Base-by-base conservation (phyloP, 2,329 filamentous ascomycete species). In the Magnaporthiopsis rhizophila region DNA sequence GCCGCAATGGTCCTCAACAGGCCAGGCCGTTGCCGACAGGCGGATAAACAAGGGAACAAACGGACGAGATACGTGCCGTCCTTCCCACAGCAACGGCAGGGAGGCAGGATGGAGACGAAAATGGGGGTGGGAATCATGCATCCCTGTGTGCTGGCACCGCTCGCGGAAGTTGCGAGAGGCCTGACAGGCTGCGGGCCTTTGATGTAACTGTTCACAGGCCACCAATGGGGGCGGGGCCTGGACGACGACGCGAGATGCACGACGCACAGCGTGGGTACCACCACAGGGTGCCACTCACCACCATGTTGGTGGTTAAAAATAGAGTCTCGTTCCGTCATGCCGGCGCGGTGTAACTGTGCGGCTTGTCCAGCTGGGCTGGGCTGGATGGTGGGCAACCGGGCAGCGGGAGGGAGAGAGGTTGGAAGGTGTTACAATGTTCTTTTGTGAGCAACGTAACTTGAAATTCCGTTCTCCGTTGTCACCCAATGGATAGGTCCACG, bases 301-400 rank as follows among this genome's bases (percentile, higher is more conserved):
- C 38, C 38, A 50, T 18, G 15, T 18, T 50, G 15, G 38, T 18
- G 38, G 38, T 50, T 50, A 30, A 57, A 62, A 62, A 34, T 34
- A 56, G 61, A 62, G 30, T 50, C 38, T 7, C 45, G 30, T 57
- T 62, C 63, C 56, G 45, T 61, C 60, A 66, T 68, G 66, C 65
- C 58, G 65, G 62, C 65, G 65, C 61, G 61, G 70, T 70, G 67
- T 69, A 62, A 70, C 69, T 38, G 53, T 64, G 65, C 58, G 59
- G 64, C 64, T 63, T 67, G 65, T 64, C 64, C 65, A 62, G 63
- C 64, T 65, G 45, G 34, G 21, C 21, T 30, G 30, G 30, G 30
- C 30, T 30, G 30, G 30, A 30, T 30, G 30, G 56, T 58, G 56
- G 12, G 56, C 24, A 58, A 30, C 30, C 28, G 9, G 36, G 24